Evolutionary conservation across 2,329 filamentous ascomycete species (phyloP).

Genomic region (Paraconiothyrium brasiliense): DNA sequence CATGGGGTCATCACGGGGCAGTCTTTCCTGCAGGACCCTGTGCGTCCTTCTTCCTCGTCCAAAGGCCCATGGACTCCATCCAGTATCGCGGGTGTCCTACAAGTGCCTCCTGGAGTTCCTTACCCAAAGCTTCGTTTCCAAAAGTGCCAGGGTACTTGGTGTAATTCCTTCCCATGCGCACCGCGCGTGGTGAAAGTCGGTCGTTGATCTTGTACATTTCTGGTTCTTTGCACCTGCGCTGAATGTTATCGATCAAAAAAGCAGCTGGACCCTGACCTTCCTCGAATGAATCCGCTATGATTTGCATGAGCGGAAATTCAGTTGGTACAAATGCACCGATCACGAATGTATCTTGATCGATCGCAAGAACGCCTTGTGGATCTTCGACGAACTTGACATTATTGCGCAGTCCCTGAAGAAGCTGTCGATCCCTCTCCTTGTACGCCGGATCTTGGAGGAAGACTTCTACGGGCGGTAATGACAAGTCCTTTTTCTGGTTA

Average conservation of each 20-base stretch:
- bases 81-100: background rate
- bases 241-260: slow-evolving; percentile 19
- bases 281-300: slow-evolving; percentile 24
- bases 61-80: background rate
- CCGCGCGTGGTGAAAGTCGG: background rate
- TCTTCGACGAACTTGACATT: slow-evolving; percentile 19
- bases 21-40: background rate
- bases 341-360: slow-evolving; percentile 28
- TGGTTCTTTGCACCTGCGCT: background rate
- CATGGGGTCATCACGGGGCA: background rate
- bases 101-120: background rate
- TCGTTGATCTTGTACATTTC: background rate
- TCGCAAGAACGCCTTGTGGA: slow-evolving; percentile 27
- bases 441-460: slow-evolving; percentile 32
- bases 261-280: slow-evolving; percentile 16
- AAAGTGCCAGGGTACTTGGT: background rate
- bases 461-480: slow-evolving; percentile 14
- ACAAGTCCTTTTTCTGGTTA: slow-evolving; percentile 2
- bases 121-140: background rate
- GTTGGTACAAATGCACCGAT: slow-evolving; percentile 24
- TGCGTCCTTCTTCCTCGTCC: background rate
- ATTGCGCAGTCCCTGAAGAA: slow-evolving; percentile 8
- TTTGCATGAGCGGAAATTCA: slow-evolving; percentile 28
- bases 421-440: slow-evolving; percentile 12
- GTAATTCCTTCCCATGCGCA: background rate